phyloP scores from a whole-genome alignment of 495 filamentous ascomycete species.

The Neurospora sp. region DNA sequence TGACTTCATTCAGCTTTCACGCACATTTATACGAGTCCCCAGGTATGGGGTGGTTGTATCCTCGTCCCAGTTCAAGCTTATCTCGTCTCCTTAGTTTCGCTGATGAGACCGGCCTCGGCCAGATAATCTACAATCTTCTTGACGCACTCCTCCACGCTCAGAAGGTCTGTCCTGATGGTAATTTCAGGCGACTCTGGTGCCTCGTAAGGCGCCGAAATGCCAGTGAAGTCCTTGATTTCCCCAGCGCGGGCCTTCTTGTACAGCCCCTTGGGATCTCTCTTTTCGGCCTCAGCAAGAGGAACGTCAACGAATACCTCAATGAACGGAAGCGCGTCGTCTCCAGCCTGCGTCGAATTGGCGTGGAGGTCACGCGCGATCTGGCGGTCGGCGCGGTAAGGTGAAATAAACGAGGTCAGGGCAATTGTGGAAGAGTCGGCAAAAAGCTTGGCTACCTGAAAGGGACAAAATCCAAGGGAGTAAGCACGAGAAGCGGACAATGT shows the following conservation, averaged over 20 bases:
- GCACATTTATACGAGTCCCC: not conserved
- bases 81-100: slow-evolving; percentile 23
- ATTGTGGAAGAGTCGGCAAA: slow-evolving; percentile 85
- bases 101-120: slow-evolving; percentile 40
- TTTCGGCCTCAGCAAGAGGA: slow-evolving; percentile 80
- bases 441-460: slow-evolving; percentile 71
- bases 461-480: not conserved
- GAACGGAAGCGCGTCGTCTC: slow-evolving; percentile 62
- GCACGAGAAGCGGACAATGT: not conserved
- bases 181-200: slow-evolving; percentile 79
- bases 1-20: not conserved
- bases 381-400: slow-evolving; percentile 80
- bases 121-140: slow-evolving; percentile 72
- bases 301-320: slow-evolving; percentile 90
- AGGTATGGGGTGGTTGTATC: not conserved
- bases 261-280: slow-evolving; percentile 90
- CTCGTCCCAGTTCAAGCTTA: slow-evolving; percentile 4
- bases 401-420: slow-evolving; percentile 94
- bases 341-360: slow-evolving; percentile 36
- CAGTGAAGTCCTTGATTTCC: slow-evolving; percentile 94
- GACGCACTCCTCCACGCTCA: slow-evolving; percentile 78
- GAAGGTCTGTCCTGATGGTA: slow-evolving; percentile 64
- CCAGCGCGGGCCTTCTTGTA: slow-evolving; percentile 94
- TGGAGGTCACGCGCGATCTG: slow-evolving; percentile 74
- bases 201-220: slow-evolving; percentile 90